Evolutionary conservation across 352 stramenopile genomes (phyloP), one percentile per base, ranked within the genome.

Genomic region (Pythium rhizo-oryzae): DNA sequence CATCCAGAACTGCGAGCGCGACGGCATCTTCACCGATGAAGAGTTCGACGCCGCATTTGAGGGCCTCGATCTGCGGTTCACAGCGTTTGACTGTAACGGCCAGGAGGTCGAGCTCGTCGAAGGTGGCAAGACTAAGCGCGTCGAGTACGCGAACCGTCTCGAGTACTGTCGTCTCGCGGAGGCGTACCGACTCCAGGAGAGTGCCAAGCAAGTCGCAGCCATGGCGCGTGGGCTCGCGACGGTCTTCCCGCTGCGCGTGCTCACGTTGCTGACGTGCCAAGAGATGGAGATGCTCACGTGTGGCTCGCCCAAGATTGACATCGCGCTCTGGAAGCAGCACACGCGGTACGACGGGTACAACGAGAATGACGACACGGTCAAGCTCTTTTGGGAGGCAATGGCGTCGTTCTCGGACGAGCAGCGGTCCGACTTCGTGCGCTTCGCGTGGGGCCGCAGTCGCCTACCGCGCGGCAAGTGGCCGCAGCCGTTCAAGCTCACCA

Each of bases 381-480:
- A 78, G 72, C 73, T 96, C 16, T 98, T 98, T 71, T 98, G 93
- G 94, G 81, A 94, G 24, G 84, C 89, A 13, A 87, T 98, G 68
- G 78, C 64, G 8, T 85, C 88, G 43, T 98, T 98, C 68, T 82
- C 77, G 4, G 87, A 98, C 63, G 86, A 95, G 50, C 91, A 98
- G 69, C 83, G 90, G 8, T 87, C 89, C 18, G 84, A 96, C 59
- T 98, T 98, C 67, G 84, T 98, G 39, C 90, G 96, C 16, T 99
- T 99, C 65, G 92, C 92, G 25, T 99, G 96, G 96, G 96, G 96
- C 1, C 82, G 96, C 16, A 97, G 84, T 73, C 89, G 94, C 15
- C 74, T 99, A 12, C 96, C 95, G 33, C 87, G 89, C 21, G 87
- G 87, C 18, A 94, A 94, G 59, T 96, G 89, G 89, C 81, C 87